Evolutionary conservation across 495 filamentous ascomycete genomes (phyloP), one percentile per base, ranked within the genome.

Genomic region (Tuber melanosporum): DNA sequence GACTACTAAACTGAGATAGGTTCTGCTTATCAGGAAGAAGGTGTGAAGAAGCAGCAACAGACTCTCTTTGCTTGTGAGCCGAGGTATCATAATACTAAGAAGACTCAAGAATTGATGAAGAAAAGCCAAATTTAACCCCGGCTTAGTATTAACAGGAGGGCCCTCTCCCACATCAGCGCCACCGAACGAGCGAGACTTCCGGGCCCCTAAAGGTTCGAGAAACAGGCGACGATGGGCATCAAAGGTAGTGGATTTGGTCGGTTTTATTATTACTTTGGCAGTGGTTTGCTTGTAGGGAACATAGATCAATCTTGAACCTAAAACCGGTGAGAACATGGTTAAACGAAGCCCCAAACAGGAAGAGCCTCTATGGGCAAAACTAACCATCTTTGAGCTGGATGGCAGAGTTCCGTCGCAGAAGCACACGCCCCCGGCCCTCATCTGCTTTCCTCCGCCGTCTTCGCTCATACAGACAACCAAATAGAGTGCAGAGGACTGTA

Each of bases 121-220:
- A 83, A 99, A 99, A n/a, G 96, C 96, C 70, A 98, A 87, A 83
- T 99, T 99, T 72, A 99, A 86, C 7, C 96, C 96, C 1, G 96
- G 94, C 83, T 97, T 98, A 3, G 93, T 93, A 79, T 95, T 91
- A 9, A 92, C 88, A 9, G 96, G 93, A 7, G 95, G 95, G 19
- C 71, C 82, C 45, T 82, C 82, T 46, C 76, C 82, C 22, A 73
- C 75, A 47, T 66, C 69, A 42, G 62, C 45, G 10, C 71, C 39
- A 41, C 75, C 57, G 32, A 41, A 43, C 41, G 75, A 71, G 43
- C 66, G 76, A 70, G 76, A 82, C 49, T 70, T 70, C 20, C 78
- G 77, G 22, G 78, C 81, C 17, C 81, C 81, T 6, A 94, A 94
- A 0, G 95, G 94, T 80, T 96, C 94, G 46, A 99, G 88, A 84